Percentiles rank a stretch among this genome's conserved stretches.
Conservation (phyloP, 116 monocot genomes). For the Zostera marina region DNA sequence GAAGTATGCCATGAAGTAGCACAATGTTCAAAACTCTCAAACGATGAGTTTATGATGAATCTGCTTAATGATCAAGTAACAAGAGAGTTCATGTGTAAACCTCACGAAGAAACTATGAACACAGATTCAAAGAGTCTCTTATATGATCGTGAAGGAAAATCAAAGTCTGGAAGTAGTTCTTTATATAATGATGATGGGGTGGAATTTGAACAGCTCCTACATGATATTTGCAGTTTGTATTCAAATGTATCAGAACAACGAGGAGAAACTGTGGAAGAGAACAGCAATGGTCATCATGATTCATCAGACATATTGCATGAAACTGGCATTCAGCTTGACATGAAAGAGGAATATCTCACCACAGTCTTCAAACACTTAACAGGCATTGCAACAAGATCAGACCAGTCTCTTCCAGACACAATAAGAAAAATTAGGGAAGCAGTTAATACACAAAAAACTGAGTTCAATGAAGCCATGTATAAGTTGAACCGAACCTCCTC, state of each 20-base stretch:
- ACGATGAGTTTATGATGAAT: not conserved
- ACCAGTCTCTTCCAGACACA: conserved; percentile 6
- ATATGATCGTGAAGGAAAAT: not conserved
- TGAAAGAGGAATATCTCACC: conserved; percentile 1
- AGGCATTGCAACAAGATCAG: conserved; percentile 4
- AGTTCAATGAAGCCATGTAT: not conserved
- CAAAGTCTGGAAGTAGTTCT: not conserved
- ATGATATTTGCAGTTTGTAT: not conserved
- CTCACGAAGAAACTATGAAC: not conserved
- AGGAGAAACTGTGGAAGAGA: not conserved
- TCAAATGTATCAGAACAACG: not conserved
- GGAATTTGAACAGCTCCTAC: not conserved
- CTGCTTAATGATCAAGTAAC: not conserved
- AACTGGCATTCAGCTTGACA: not conserved
- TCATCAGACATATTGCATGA: not conserved
- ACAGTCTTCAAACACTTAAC: conserved; percentile 2
- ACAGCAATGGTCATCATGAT: not conserved
- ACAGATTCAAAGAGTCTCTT: not conserved
- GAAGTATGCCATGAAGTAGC: not conserved
- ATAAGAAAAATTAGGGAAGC: conserved; percentile 4
- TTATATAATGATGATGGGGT: not conserved
- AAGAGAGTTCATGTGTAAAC: not conserved
- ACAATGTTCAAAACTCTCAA: not conserved
- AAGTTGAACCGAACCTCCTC: conserved; percentile 24
- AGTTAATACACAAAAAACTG: conserved; percentile 12